Percentiles rank a stretch among this genome's conserved stretches.
Evolutionary conservation across 495 filamentous ascomycete species (phyloP).

Genomic region (Neurospora sp.): DNA sequence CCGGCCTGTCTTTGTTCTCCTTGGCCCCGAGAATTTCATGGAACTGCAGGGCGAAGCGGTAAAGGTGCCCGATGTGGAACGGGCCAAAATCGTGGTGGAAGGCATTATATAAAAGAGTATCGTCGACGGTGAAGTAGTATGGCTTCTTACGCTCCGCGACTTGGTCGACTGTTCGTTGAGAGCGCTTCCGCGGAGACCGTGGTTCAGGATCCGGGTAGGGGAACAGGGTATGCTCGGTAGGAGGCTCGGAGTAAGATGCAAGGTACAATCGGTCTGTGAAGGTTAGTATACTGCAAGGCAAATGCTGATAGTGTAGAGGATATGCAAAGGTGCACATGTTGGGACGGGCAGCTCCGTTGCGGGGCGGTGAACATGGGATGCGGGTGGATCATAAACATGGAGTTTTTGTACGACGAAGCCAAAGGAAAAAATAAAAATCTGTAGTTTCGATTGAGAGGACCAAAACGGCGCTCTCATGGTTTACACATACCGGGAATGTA

Average conservation of each 20-base stretch:
- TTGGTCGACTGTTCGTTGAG: slow-evolving; percentile 52
- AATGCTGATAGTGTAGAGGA: slow-evolving; percentile 2
- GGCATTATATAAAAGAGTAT: slow-evolving; percentile 87
- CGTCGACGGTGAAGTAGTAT: slow-evolving; percentile 92
- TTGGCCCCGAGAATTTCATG: slow-evolving; percentile 89
- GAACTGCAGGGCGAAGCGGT: slow-evolving; percentile 88
- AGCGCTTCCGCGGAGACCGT: slow-evolving; percentile 63
- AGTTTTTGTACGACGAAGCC: background rate
- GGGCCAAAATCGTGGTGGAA: slow-evolving; percentile 99
- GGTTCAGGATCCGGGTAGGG: slow-evolving; percentile 56
- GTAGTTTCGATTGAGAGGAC: background rate
- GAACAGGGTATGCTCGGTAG: slow-evolving; percentile 72
- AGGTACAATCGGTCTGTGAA: slow-evolving; percentile 83
- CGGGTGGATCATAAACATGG: background rate
- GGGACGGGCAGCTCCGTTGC: background rate
- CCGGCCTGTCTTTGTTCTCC: slow-evolving; percentile 63
- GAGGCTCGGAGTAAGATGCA: slow-evolving; percentile 78
- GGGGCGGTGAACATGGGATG: background rate
- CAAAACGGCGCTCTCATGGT: background rate
- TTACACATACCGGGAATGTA: slow-evolving; percentile 44
- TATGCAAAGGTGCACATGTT: slow-evolving; percentile 3
- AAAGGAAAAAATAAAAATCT: background rate
- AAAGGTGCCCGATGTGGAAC: slow-evolving; percentile 91
- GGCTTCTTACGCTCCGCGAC: slow-evolving; percentile 46
- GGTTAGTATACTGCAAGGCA: slow-evolving; percentile 24